Evolutionary conservation across 192 early-diverging fungal species (phyloP), one percentile per base, ranked within the genome.

Genomic region (Umbelopsis isabellina): DNA sequence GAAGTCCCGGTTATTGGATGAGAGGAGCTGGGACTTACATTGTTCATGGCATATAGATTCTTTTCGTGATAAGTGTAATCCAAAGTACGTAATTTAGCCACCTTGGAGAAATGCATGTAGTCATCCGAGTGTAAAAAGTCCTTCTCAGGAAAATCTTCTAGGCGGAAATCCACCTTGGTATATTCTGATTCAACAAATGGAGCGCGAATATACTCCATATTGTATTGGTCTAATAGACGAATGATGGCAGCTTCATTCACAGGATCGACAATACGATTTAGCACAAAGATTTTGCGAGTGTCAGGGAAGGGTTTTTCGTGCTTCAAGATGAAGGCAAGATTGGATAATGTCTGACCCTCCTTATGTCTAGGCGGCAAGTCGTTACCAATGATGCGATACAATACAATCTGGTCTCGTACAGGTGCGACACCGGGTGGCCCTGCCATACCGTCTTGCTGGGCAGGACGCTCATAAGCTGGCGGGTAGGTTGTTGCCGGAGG

Each of bases 21-120:
- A 76, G 33, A 68, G 33, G 15, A 50, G 67, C 49, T 15, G 13
- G 15, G 22, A 69, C 79, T 82, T 83, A 88, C 87, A 75, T 89
- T 89, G 73, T 89, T 89, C 87, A 89, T 89, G 50, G 80, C 87
- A 73, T 89, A 89, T 37, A 83, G 30, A 66, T 89, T 89, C 77
- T 89, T 89, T 33, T 86, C 82, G 70, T 89, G 86, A 55, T 89
- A 89, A 11, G 86, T 85, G 69, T 83, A 87, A 58, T 89, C 87
- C 37, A 89, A 55, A 1, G 83, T 83, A 50, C 87, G 69, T 21
- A 89, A 71, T 71, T 87, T 86, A 22, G 83, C 81, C 3, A 86
- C 87, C 44, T 89, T 86, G 21, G 83, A 79, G 46, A 83, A 87
- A 6, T 80, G 76, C 61, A 78, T 75, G 55, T 85, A 89, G 48